A percentile compares a stretch with the other conserved stretches of the same genome.
Conservation (phyloP, 2,329 filamentous ascomycete genomes). For the Penicillium crustosum region DNA sequence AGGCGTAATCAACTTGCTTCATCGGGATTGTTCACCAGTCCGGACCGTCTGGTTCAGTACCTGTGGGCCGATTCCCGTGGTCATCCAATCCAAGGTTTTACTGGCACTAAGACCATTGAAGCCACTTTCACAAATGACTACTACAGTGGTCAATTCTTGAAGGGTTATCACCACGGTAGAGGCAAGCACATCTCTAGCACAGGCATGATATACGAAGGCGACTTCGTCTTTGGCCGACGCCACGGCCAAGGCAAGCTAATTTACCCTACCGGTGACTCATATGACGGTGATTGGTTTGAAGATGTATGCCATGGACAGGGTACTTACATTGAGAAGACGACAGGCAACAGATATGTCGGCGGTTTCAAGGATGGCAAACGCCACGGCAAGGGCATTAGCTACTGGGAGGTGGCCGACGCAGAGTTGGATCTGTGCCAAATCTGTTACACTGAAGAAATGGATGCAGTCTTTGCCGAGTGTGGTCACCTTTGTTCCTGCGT, state of each 20-base stretch:
- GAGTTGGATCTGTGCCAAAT: slow-evolving; percentile 61
- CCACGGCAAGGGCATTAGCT: slow-evolving; percentile 61
- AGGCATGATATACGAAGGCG: slow-evolving; percentile 57
- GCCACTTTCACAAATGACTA: slow-evolving; percentile 56
- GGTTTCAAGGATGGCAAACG: slow-evolving; percentile 62
- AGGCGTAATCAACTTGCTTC: slow-evolving; percentile 37
- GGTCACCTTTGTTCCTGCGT: slow-evolving; percentile 63
- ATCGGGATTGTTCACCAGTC: slow-evolving; percentile 39
- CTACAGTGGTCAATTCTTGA: slow-evolving; percentile 55
- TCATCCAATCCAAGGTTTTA: slow-evolving; percentile 47
- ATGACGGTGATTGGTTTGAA: slow-evolving; percentile 48
- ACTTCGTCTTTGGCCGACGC: slow-evolving; percentile 54
- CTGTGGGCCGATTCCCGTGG: slow-evolving; percentile 46
- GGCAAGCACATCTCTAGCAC: slow-evolving; percentile 55
- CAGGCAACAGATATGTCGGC: slow-evolving; percentile 61
- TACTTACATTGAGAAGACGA: slow-evolving; percentile 56
- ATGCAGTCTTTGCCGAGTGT: slow-evolving; percentile 62
- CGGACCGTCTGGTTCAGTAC: slow-evolving; percentile 44
- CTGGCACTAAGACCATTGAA: slow-evolving; percentile 52
- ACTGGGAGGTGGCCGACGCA: slow-evolving; percentile 62
- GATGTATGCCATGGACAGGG: slow-evolving; percentile 56
- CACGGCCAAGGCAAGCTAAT: slow-evolving; percentile 59
- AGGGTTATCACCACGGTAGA: slow-evolving; percentile 54
- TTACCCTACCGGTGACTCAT: slow-evolving; percentile 55
- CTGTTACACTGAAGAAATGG: slow-evolving; percentile 61